Evolutionary conservation across 73 alveolate genomes (phyloP).

Genomic region (Tetrahymena malaccensis): DNA sequence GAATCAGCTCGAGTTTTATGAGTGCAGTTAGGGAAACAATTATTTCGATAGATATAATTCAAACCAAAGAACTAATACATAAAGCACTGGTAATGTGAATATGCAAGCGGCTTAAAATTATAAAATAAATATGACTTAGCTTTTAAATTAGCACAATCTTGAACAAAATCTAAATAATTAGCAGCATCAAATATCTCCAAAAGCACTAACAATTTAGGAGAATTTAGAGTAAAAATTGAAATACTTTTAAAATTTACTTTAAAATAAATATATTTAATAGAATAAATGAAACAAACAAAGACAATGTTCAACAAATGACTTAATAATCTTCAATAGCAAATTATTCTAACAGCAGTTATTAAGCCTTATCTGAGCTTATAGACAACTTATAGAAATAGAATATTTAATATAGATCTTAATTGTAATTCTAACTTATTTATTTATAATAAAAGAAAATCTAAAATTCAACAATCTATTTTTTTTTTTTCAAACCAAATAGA

Average conservation of each 20-base stretch:
- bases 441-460: neutral
- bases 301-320: neutral
- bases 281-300: neutral
- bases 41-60: neutral
- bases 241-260: neutral
- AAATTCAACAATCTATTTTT: neutral
- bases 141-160: neutral
- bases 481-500: neutral
- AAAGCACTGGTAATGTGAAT: neutral
- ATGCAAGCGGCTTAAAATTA: neutral
- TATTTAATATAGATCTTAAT: neutral
- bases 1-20: neutral
- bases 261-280: neutral
- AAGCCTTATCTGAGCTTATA: neutral
- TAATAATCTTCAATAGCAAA: neutral
- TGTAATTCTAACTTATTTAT: neutral
- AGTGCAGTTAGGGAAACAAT: neutral
- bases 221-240: neutral
- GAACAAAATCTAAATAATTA: neutral
- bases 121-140: neutral
- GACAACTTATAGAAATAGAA: neutral
- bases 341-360: neutral
- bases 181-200: neutral
- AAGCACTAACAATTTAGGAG: neutral
- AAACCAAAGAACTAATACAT: neutral